Percentiles rank a stretch among this genome's conserved stretches.
phyloP scores from a whole-genome alignment of 257 asterid species.

The Scutellaria minor region DNA sequence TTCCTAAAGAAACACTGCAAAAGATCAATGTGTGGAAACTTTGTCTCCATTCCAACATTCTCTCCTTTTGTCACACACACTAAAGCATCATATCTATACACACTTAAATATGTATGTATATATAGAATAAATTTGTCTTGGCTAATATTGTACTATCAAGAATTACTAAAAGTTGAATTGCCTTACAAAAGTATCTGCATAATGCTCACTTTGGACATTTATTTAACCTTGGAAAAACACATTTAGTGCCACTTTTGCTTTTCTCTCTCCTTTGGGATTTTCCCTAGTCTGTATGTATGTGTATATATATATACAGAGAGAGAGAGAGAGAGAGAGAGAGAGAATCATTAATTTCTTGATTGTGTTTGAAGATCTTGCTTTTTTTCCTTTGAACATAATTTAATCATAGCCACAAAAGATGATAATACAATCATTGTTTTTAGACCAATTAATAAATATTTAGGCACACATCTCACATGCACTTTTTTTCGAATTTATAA shows the following conservation, averaged over 20 bases:
- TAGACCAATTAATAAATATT: not conserved
- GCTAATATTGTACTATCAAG: slow-evolving; percentile 42
- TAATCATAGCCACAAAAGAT: slow-evolving; percentile 34
- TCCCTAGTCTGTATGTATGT: slow-evolving; percentile 36
- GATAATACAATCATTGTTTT: slow-evolving; percentile 54
- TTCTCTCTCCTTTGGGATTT: slow-evolving; percentile 42
- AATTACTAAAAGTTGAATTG: slow-evolving; percentile 57
- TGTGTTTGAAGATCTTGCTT: slow-evolving; percentile 57
- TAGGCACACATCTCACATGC: slow-evolving; percentile 17
- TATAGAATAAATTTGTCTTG: slow-evolving; percentile 52
- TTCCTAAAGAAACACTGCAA: slow-evolving; percentile 67
- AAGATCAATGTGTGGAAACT: slow-evolving; percentile 83
- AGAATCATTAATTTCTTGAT: slow-evolving; percentile 53
- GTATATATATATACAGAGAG: slow-evolving; percentile 7
- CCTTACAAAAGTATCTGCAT: slow-evolving; percentile 58
- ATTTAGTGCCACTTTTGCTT: slow-evolving; percentile 54
- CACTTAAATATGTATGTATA: not conserved
- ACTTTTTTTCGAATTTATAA: not conserved
- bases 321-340: too few relatives aligned
- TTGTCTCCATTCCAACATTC: slow-evolving; percentile 67
- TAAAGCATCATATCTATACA: slow-evolving; percentile 14
- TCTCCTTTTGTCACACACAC: slow-evolving; percentile 41
- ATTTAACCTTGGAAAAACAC: slow-evolving; percentile 45
- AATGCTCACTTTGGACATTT: slow-evolving; percentile 50
- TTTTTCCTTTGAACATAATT: slow-evolving; percentile 40